A percentile compares a stretch with the other conserved stretches of the same genome.
phyloP scores from a whole-genome alignment of 1,139 yeast species.

The Hansenula lynferdii region DNA sequence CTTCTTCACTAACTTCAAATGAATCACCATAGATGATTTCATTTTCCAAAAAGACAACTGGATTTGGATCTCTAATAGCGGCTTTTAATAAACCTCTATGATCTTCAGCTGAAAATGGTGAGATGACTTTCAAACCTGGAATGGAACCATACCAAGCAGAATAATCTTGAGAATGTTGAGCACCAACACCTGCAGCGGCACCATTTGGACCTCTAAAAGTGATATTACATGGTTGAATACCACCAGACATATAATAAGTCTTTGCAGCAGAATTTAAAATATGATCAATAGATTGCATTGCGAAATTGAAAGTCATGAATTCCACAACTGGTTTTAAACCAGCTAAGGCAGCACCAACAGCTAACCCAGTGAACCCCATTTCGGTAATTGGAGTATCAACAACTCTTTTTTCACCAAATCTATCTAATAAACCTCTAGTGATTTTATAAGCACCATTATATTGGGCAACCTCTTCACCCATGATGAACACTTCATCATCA shows the following conservation, averaged over 20 bases:
- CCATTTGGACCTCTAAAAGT: slow-evolving; percentile 99
- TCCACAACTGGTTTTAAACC: slow-evolving; percentile 97
- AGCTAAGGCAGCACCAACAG: slow-evolving; percentile 96
- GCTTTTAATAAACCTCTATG: slow-evolving; percentile 95
- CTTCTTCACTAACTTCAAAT: slow-evolving; percentile 88
- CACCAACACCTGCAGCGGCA: slow-evolving; percentile 99
- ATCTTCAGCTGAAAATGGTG: slow-evolving; percentile 96
- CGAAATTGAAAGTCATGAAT: slow-evolving; percentile 98
- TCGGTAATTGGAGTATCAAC: slow-evolving; percentile 98
- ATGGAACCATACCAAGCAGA: slow-evolving; percentile 98
- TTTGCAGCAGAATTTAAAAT: slow-evolving; percentile 98
- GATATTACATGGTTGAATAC: slow-evolving; percentile 94
- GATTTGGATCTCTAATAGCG: slow-evolving; percentile 97
- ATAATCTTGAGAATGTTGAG: slow-evolving; percentile 98
- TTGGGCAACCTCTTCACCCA: slow-evolving; percentile 99
- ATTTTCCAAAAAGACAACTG: slow-evolving; percentile 92
- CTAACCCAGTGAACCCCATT: slow-evolving; percentile 97
- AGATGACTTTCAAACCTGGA: slow-evolving; percentile 95
- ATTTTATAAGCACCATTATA: slow-evolving; percentile 99
- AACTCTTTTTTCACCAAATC: slow-evolving; percentile 95
- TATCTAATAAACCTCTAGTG: slow-evolving; percentile 90
- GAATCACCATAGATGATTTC: slow-evolving; percentile 92
- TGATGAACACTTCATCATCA: slow-evolving; percentile 88
- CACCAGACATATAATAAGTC: slow-evolving; percentile 99
- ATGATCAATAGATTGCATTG: slow-evolving; percentile 99